A percentile compares a stretch with the other conserved stretches of the same genome.
Conservation (phyloP, 345 rosid genomes). For the Citrus australasica region DNA sequence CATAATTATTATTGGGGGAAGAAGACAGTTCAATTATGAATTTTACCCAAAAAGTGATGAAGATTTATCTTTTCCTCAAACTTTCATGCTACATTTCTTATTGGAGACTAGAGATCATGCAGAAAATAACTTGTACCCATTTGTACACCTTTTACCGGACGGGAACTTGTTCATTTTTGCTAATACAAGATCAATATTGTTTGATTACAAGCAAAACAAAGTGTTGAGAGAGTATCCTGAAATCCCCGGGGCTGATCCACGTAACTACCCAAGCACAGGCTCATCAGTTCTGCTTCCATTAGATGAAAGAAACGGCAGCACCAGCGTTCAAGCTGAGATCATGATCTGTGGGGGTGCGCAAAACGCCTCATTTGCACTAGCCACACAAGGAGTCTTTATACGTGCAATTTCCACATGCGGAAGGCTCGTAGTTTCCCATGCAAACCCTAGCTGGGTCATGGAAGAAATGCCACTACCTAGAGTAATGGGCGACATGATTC, state of each 20-base stretch:
- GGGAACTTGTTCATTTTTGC: conserved; percentile 85
- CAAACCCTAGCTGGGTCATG: conserved; percentile 60
- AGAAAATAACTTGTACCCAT: conserved; percentile 91
- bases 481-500: conserved; percentile 87
- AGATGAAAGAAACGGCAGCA: conserved; percentile 35
- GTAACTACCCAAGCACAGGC: conserved; percentile 87
- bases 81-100: conserved; percentile 38
- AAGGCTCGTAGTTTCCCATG: conserved; percentile 41
- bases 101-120: conserved; percentile 42
- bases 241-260: conserved; percentile 55
- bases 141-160: conserved; percentile 75
- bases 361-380: conserved; percentile 31
- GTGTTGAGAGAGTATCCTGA: conserved; percentile 53
- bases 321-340: conserved; percentile 41
- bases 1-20: conserved; percentile 64
- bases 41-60: conserved; percentile 37
- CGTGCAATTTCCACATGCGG: conserved; percentile 66
- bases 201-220: conserved; percentile 51
- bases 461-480: conserved; percentile 72
- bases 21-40: conserved; percentile 69
- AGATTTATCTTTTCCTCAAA: not conserved
- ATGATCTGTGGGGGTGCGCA: conserved; percentile 89
- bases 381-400: conserved; percentile 18
- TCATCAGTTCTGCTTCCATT: conserved; percentile 76
- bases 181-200: conserved; percentile 58